Base-by-base conservation (phyloP, 352 stramenopile species). In the Phytophthora megakarya region DNA sequence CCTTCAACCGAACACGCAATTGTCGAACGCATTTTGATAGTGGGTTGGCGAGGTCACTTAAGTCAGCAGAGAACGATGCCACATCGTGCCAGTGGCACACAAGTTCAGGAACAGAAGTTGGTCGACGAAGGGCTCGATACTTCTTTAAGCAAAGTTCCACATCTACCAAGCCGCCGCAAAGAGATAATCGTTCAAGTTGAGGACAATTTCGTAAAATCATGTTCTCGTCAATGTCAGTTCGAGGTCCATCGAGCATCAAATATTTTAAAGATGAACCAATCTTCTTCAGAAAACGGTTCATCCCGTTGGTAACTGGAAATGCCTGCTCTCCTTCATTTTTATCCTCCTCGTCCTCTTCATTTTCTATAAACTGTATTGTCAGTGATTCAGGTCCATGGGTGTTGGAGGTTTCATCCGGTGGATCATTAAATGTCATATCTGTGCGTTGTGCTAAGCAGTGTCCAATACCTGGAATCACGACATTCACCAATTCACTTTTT, bases 381-480 rank as follows among this genome's bases (percentile, higher is more conserved):
- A 67, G 25, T 7, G 49, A 16, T 28, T 50, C 48, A 5, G 61
- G 30, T 8, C 26, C 39, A 3, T 23, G 46, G 16, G 12, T 43
- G 18, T 40, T n/a, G 21, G 48, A 53, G 11, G 46, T 6, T 16
- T 18, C 39, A 9, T 10, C 10, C 15, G 45, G 21, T n/a, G n/a
- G n/a, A n/a, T n/a, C n/a, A 19, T 42, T 21, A 15, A 50, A 55
- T 8, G 25, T 10, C 0, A 67, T n/a, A 35, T 51, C 50, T 5
- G 43, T 23, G n/a, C 60, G 60, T 21, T 45, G 25, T 3, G 57
- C 44, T 40, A 57, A 44, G 9, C 60, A 67, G 28, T 35, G 44
- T 11, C 60, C 60, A 13, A 56, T 5, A 12, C 60, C 50, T 18
- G 50, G 50, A 35, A 67, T 26, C 4, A 62, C 23, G 0, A 15